Evolutionary conservation across 2,329 filamentous ascomycete species (phyloP), one percentile per base, ranked within the genome.

Genomic region (Phialophora chinensis): DNA sequence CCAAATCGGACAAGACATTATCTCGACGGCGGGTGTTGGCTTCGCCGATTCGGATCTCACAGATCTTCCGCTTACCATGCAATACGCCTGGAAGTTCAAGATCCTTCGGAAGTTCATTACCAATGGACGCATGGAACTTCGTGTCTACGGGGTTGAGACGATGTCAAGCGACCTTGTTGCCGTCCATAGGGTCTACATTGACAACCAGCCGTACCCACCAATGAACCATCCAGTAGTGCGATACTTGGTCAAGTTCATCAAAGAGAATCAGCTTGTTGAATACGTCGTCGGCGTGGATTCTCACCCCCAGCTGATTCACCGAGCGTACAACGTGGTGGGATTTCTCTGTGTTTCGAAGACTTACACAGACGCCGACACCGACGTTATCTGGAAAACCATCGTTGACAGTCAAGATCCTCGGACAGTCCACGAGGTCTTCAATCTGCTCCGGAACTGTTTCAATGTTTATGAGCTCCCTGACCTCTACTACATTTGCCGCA

Each of bases 231-330:
- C 85, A 1, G 82, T 91, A 57, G 81, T 94, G 69, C 83, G 85
- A 12, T 89, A 90, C 72, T 81, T 96, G 61, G 87, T 91, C 4
- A 82, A 86, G 27, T 90, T 91, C 70, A 81, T 98, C 38, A 82
- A 90, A 17, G 80, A 84, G 6, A 89, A 90, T 47, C 88, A 88
- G 61, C 82, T 98, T 29, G 86, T 96, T 27, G 88, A 93, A 66
- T 98, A 97, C 77, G 88, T 99, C 54, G 86, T 97, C 60, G 92
- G 94, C 1, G 88, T 94, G 14, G 93, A 93, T 63, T 97, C 94
- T 35, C 95, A 98, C 74, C 92, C 93, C 0, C 93, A 97, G 74
- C 87, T 98, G 61, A 95, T 96, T 23, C 84, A 86, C 42, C 88
- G 93, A 71, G 91, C 91, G 73, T 85, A 86, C 49, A 96, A 97